phyloP scores from a whole-genome alignment of 2,329 filamentous ascomycete species.

The Coniochaeta ligniaria region DNA sequence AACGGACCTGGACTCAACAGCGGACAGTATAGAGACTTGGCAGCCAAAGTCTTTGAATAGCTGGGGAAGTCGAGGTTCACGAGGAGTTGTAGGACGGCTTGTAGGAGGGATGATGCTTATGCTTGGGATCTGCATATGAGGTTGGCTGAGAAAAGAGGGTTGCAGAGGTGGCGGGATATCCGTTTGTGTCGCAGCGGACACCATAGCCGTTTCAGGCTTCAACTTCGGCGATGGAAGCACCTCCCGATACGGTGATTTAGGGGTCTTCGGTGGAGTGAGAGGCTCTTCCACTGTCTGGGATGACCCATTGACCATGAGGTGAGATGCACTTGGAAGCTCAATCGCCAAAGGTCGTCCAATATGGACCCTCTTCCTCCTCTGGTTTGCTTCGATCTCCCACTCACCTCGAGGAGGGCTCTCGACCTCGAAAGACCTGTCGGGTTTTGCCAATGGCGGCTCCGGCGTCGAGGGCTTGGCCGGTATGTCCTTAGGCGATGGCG shows the following conservation, averaged over 20 bases:
- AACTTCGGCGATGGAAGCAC: constrained; percentile 28
- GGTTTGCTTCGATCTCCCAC: constrained; percentile 64
- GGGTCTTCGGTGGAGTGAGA: constrained; percentile 58
- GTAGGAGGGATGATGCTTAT: constrained; percentile 88
- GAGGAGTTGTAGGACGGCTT: constrained; percentile 74
- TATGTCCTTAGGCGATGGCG: constrained; percentile 57
- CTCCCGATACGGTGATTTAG: constrained; percentile 40
- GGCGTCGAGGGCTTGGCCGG: constrained; percentile 32
- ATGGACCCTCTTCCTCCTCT: constrained; percentile 62
- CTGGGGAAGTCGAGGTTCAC: constrained; percentile 67
- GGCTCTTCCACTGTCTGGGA: constrained; percentile 58
- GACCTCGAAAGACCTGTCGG: constrained; percentile 31
- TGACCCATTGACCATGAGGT: constrained; percentile 55
- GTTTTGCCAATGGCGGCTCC: constrained; percentile 28
- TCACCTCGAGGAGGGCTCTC: constrained; percentile 40
- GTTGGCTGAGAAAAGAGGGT: constrained; percentile 21
- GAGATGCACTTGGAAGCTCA: constrained; percentile 32
- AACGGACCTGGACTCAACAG: constrained; percentile 44
- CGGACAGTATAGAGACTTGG: constrained; percentile 58
- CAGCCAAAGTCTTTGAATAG: constrained; percentile 76
- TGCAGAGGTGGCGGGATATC: constrained; percentile 26
- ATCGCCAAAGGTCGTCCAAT: constrained; percentile 42
- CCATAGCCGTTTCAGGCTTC: constrained; percentile 30
- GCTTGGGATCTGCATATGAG: constrained; percentile 60
- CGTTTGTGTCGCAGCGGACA: constrained; percentile 58